Percentiles rank a stretch among this genome's conserved stretches.
phyloP scores from a whole-genome alignment of 805 yeast genomes.

The Alloascoidea hylecoeti region DNA sequence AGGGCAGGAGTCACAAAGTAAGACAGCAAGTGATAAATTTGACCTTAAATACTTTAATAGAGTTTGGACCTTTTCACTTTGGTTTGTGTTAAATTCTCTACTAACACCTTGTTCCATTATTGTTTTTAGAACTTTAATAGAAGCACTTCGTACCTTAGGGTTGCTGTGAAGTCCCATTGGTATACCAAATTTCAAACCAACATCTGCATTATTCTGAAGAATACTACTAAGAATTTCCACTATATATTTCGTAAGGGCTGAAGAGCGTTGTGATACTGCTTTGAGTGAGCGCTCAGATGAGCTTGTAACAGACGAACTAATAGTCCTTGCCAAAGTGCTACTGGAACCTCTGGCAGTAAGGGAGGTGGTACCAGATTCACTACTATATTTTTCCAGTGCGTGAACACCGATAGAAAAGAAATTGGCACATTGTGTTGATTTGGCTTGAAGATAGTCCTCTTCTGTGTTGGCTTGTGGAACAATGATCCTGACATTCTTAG shows the following conservation, averaged over 20 bases:
- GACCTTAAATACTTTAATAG: not conserved
- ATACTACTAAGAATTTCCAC: constrained; percentile 54
- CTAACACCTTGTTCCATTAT: constrained; percentile 27
- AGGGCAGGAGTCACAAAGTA: constrained; percentile 50
- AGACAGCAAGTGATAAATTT: constrained; percentile 24
- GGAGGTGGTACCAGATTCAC: not conserved
- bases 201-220: constrained; percentile 58
- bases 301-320: constrained; percentile 3
- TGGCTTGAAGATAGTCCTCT: not conserved
- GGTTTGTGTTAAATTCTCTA: not conserved
- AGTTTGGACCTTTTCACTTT: not conserved
- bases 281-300: constrained; percentile 19
- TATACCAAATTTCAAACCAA: constrained; percentile 61
- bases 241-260: constrained; percentile 25
- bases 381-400: not conserved
- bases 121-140: constrained; percentile 64
- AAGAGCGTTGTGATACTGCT: constrained; percentile 36
- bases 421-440: not conserved
- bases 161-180: constrained; percentile 71
- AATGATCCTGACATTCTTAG: not conserved
- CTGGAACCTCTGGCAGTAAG: constrained; percentile 1
- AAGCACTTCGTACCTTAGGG: constrained; percentile 49
- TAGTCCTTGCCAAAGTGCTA: constrained; percentile 15
- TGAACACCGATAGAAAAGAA: not conserved
- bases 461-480: not conserved